Evolutionary conservation across 2,329 filamentous ascomycete genomes (phyloP).

Genomic region (Aureobasidium sp.): DNA sequence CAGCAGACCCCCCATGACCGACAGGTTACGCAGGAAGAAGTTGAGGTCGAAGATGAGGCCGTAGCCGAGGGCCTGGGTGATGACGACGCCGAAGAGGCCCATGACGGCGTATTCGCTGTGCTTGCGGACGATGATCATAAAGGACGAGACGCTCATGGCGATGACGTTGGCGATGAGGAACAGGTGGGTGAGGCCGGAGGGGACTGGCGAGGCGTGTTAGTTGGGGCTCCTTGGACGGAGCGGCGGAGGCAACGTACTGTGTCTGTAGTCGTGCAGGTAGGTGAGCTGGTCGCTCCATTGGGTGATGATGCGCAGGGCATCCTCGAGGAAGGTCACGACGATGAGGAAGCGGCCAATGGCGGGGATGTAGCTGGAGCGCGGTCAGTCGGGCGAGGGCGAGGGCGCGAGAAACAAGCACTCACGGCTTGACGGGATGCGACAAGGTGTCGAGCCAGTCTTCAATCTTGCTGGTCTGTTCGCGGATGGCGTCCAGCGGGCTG

Average conservation of each 20-base stretch:
- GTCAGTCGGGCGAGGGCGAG: not conserved
- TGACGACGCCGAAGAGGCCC: constrained; percentile 82
- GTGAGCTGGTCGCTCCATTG: constrained; percentile 95
- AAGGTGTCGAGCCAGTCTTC: constrained; percentile 85
- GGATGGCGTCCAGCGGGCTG: constrained; percentile 77
- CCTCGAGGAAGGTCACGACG: constrained; percentile 96
- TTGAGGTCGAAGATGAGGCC: constrained; percentile 98
- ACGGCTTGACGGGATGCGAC: constrained; percentile 93
- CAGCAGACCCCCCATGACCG: constrained; percentile 90
- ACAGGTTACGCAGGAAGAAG: constrained; percentile 98
- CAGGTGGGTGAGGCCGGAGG: constrained; percentile 77
- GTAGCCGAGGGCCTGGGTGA: constrained; percentile 92
- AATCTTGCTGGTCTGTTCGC: constrained; percentile 95
- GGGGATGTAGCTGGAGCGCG: constrained; percentile 66
- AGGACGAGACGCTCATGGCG: constrained; percentile 75
- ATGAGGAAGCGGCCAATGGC: constrained; percentile 96
- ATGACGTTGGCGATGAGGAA: constrained; percentile 89
- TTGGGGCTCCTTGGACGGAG: constrained; percentile 28
- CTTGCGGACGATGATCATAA: constrained; percentile 83
- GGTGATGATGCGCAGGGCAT: constrained; percentile 90
- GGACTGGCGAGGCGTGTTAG: constrained; percentile 52
- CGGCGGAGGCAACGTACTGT: constrained; percentile 59
- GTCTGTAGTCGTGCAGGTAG: constrained; percentile 86
- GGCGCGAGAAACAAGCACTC: constrained; percentile 38
- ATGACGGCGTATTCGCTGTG: constrained; percentile 88